Percentiles rank a stretch among this genome's conserved stretches.
Evolutionary conservation across 805 yeast species (phyloP).

Genomic region (Candida sakaeoensis): DNA sequence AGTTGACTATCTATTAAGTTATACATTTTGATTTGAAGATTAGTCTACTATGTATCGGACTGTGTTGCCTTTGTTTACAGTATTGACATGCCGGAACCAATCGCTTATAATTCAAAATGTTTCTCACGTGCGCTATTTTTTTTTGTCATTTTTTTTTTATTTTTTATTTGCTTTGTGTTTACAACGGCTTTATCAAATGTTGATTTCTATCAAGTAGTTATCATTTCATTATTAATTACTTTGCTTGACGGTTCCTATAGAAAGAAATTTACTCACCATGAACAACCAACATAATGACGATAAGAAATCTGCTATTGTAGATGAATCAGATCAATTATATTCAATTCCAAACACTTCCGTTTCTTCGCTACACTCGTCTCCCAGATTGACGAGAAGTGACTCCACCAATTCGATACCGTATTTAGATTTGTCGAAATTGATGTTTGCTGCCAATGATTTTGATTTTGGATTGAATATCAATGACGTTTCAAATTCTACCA

Average conservation of each 20-base stretch:
- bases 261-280: neutral
- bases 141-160: neutral
- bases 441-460: constrained; percentile 35
- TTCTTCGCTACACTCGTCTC: constrained; percentile 3
- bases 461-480: constrained; percentile 40
- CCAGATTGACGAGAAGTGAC: constrained; percentile 18
- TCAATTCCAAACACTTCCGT: constrained; percentile 1
- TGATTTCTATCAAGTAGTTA: neutral
- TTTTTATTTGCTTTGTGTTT: neutral
- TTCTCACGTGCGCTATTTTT: neutral
- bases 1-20: too few species aligned
- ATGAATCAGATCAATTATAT: constrained; percentile 1
- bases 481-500: constrained; percentile 32
- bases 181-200: neutral
- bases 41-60: too few species aligned
- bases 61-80: neutral
- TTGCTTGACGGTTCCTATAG: neutral
- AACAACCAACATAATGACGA: neutral
- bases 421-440: constrained; percentile 34
- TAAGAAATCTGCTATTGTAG: neutral
- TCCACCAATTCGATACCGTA: constrained; percentile 27
- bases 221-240: neutral
- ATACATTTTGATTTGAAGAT: too few species aligned
- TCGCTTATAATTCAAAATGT: neutral
- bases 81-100: too few species aligned